Percentiles rank a stretch among this genome's conserved stretches.
Conservation (phyloP, 345 rosid genomes). For the Aquilaria sinensis region DNA sequence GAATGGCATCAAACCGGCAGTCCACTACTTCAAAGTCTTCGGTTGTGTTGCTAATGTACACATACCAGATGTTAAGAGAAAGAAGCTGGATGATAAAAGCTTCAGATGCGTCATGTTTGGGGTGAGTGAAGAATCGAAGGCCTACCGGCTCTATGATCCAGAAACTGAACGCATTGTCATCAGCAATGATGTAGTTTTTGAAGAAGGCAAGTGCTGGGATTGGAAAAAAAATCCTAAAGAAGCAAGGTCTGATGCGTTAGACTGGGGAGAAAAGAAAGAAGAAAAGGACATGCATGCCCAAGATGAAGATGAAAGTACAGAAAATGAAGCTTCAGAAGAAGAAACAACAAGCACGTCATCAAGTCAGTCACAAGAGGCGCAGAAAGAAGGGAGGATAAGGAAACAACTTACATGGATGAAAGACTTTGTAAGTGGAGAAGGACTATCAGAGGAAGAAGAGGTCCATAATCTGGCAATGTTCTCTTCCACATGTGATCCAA, state of each 20-base stretch:
- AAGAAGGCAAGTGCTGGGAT: not conserved
- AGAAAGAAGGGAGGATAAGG: not conserved
- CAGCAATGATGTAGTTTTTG: slow-evolving; percentile 1
- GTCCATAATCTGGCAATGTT: not conserved
- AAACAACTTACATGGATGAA: slow-evolving; percentile 7
- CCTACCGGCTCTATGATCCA: not conserved
- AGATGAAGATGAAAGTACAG: not conserved
- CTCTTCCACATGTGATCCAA: not conserved
- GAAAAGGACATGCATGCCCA: not conserved
- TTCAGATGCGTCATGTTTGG: not conserved
- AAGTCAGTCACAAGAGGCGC: not conserved
- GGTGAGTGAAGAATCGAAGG: not conserved
- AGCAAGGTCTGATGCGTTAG: not conserved
- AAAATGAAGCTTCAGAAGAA: too few relatives aligned
- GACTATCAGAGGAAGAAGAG: not conserved
- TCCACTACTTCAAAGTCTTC: slow-evolving; percentile 2
- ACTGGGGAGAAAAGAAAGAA: not conserved
- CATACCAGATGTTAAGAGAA: not conserved
- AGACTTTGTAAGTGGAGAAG: not conserved
- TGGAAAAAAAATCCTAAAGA: not conserved
- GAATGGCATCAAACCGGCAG: not conserved
- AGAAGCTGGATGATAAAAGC: slow-evolving; percentile 3
- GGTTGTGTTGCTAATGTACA: slow-evolving; percentile 5
- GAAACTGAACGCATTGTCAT: not conserved
- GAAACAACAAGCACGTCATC: too few relatives aligned